Conservation (phyloP, 2,329 filamentous ascomycete species). For the Pseudocercospora fuligena region DNA sequence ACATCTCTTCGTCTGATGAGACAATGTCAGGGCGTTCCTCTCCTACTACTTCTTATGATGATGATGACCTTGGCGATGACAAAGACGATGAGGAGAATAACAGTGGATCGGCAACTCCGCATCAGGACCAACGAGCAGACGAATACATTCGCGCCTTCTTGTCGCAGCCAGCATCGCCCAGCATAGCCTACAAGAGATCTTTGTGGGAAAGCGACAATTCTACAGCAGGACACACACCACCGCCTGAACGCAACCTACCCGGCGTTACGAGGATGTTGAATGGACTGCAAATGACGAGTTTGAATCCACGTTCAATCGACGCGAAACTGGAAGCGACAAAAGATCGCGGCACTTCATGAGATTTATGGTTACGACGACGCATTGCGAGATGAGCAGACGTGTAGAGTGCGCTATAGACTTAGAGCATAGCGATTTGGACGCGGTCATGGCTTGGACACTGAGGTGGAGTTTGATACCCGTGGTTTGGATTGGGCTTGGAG, state of each 20-base stretch:
- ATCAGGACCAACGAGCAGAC: slow-evolving; percentile 14
- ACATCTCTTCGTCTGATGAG: slow-evolving; percentile 30
- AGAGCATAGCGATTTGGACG: neutral
- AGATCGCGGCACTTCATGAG: neutral
- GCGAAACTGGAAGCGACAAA: neutral
- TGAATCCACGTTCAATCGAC: slow-evolving; percentile 8
- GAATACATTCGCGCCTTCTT: slow-evolving; percentile 25
- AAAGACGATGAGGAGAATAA: slow-evolving; percentile 16
- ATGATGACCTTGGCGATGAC: slow-evolving; percentile 28
- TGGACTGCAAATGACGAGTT: slow-evolving; percentile 27
- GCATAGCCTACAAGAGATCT: slow-evolving; percentile 29
- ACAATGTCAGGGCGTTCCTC: slow-evolving; percentile 30
- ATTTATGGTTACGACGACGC: neutral
- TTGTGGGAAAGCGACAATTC: slow-evolving; percentile 18
- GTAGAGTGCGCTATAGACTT: neutral
- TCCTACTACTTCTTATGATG: slow-evolving; percentile 29
- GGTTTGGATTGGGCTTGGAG: neutral
- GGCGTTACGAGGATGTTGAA: slow-evolving; percentile 21
- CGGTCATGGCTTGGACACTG: neutral
- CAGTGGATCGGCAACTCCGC: neutral
- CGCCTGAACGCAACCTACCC: slow-evolving; percentile 19
- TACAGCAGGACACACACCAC: slow-evolving; percentile 10
- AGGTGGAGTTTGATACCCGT: slow-evolving; percentile 1
- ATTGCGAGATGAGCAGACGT: neutral
- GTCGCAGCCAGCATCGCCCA: slow-evolving; percentile 31